Conservation (phyloP, 352 stramenopile genomes). For the Phytophthora pini region DNA sequence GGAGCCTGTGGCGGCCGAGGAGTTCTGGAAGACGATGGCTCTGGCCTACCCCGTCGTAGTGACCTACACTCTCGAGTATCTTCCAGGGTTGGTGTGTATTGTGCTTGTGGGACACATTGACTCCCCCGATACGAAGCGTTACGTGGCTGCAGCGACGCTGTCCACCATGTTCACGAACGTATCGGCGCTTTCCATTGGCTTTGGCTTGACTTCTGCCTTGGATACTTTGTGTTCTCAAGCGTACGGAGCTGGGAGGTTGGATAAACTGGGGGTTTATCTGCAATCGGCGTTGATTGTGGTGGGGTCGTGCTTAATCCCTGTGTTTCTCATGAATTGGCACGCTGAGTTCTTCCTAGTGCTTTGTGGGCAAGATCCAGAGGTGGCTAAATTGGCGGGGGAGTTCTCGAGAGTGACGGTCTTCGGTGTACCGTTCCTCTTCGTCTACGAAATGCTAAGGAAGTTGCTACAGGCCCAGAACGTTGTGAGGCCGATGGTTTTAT, state of each 20-base stretch:
- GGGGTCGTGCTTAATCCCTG: conserved; percentile 47
- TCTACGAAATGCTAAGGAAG: conserved; percentile 82
- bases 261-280: conserved; percentile 82
- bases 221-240: conserved; percentile 86
- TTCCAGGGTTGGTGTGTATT: conserved; percentile 64
- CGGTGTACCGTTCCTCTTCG: conserved; percentile 78
- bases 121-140: conserved; percentile 61
- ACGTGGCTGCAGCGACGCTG: conserved; percentile 65
- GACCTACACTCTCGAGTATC: conserved; percentile 61
- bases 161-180: conserved; percentile 84
- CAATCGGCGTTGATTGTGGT: conserved; percentile 70
- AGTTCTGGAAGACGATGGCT: conserved; percentile 51
- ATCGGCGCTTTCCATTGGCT: conserved; percentile 71
- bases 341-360: conserved; percentile 55
- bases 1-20: conserved; percentile 49
- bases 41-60: conserved; percentile 58
- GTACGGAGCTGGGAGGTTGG: conserved; percentile 59
- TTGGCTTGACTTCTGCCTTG: conserved; percentile 74
- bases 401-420: conserved; percentile 70
- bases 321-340: conserved; percentile 74
- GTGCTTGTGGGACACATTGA: conserved; percentile 71
- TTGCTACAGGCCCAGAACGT: conserved; percentile 80
- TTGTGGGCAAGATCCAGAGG: conserved; percentile 60
- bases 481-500: conserved; percentile 62
- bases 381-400: conserved; percentile 58